Base-by-base conservation (phyloP, 805 yeast genomes). In the Saccharomyces mikatae region DNA sequence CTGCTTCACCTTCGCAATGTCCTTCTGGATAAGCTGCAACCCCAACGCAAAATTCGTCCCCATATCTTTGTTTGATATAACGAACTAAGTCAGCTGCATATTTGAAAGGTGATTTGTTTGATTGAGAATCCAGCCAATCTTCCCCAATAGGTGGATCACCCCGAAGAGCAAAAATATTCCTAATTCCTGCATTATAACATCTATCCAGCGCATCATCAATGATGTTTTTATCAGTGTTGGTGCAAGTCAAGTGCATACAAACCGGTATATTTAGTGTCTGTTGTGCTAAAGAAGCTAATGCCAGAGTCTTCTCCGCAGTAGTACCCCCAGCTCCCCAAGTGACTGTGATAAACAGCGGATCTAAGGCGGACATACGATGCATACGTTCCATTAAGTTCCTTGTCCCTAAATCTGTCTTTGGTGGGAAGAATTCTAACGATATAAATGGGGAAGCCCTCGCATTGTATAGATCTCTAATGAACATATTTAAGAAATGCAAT, bases 291-390 rank as follows among this genome's bases (percentile, higher is more conserved):
- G 81, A 75, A 0, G 97, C 96, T 55, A 94, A 75, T 47, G 88
- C 92, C 55, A 94, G 70, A 0, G 97, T 88, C 73, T 89, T 90
- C 50, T 81, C 86, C 49, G 92, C 82, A 9, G 97, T 89, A 4
- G 96, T 83, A 2, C 99, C 99, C 46, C 98, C 98, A 4, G 99
- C 98, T 32, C 98, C 99, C 97, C 98, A 94, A 0, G 99, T 94
- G 13, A 94, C 86, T 2, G 96, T 89, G 53, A 92, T 84, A 68
- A 94, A 95, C 14, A 86, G 74, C 2, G 98, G 98, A 54, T 90
- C 91, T 58, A 94, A 73, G 2, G 86, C 86, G 58, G 88, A 82
- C 91, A 94, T 86, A 64, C 99, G 83, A 64, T 82, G 82, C 72
- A 94, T 81, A 71, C 99, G 86, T 29, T 91, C 89, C 50, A 87